Evolutionary conservation across 192 early-diverging fungal species (phyloP).

Genomic region (Phycomyces nitens): DNA sequence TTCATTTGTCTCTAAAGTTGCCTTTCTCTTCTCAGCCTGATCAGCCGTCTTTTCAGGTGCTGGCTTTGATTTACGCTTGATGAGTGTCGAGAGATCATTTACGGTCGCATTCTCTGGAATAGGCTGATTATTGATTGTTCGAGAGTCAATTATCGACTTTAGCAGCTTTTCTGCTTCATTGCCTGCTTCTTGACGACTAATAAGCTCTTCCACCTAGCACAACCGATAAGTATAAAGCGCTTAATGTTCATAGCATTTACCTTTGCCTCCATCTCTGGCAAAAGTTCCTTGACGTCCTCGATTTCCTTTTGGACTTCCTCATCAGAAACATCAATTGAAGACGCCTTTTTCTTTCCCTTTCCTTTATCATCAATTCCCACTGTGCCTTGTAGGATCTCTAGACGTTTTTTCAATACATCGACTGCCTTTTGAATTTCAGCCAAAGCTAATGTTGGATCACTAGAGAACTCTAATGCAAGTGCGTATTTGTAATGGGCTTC

Average conservation of each 20-base stretch:
- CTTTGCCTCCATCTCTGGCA: conserved; percentile 66
- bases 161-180: conserved; percentile 25
- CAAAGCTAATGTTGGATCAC: conserved; percentile 44
- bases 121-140: conserved; percentile 3
- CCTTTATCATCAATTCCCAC: conserved; percentile 27
- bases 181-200: conserved; percentile 28
- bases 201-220: conserved; percentile 42
- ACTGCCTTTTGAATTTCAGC: conserved; percentile 56
- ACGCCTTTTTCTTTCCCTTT: conserved; percentile 38
- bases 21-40: no score
- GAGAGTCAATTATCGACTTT: conserved; percentile 9
- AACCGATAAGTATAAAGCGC: no score
- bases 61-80: conserved; percentile 41
- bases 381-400: conserved; percentile 37
- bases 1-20: not conserved
- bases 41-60: not conserved
- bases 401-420: conserved; percentile 48
- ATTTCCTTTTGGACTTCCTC: conserved; percentile 48
- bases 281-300: conserved; percentile 54
- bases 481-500: conserved; percentile 73
- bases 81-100: conserved; percentile 48
- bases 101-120: conserved; percentile 21
- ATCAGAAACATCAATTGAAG: conserved; percentile 13
- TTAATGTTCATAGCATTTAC: no score
- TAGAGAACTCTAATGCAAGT: conserved; percentile 60